Conservation (phyloP, 106 monocot species). For the Vanilla planifolia region DNA sequence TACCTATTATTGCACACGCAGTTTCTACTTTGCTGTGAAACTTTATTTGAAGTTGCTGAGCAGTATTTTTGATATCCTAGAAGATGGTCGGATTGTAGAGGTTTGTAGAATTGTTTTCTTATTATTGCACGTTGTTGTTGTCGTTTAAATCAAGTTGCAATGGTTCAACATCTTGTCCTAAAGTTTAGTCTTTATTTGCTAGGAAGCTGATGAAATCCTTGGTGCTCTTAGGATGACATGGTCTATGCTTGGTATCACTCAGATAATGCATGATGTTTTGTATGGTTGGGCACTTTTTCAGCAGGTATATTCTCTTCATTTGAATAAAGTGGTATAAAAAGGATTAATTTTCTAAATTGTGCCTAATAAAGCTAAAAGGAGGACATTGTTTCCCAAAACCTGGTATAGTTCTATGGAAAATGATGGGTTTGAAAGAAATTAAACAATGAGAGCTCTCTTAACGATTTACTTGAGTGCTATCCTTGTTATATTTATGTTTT, state of each 20-base stretch:
- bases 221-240: slow-evolving; percentile 43
- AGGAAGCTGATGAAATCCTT: slow-evolving; percentile 78
- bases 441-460: too few relatives aligned
- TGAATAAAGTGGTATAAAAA: too few relatives aligned
- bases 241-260: slow-evolving; percentile 59
- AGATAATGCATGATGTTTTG: slow-evolving; percentile 51
- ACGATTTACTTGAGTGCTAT: too few relatives aligned
- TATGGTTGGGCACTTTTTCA: slow-evolving; percentile 63
- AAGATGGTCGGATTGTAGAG: slow-evolving; percentile 71
- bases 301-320: slow-evolving; percentile 35
- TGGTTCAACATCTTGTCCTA: background rate
- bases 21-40: slow-evolving; percentile 49
- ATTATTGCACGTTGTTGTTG: background rate
- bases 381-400: too few relatives aligned
- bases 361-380: too few relatives aligned
- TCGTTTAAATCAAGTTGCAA: background rate
- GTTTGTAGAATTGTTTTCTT: slow-evolving; percentile 19
- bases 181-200: background rate
- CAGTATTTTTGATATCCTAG: slow-evolving; percentile 79
- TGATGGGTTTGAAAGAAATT: too few relatives aligned
- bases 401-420: too few relatives aligned
- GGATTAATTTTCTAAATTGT: too few relatives aligned
- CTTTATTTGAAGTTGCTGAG: slow-evolving; percentile 63
- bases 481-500: too few relatives aligned
- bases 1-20: slow-evolving; percentile 50